phyloP scores from a whole-genome alignment of 768 basidiomycete species.

The Hemileccinum impolitum region DNA sequence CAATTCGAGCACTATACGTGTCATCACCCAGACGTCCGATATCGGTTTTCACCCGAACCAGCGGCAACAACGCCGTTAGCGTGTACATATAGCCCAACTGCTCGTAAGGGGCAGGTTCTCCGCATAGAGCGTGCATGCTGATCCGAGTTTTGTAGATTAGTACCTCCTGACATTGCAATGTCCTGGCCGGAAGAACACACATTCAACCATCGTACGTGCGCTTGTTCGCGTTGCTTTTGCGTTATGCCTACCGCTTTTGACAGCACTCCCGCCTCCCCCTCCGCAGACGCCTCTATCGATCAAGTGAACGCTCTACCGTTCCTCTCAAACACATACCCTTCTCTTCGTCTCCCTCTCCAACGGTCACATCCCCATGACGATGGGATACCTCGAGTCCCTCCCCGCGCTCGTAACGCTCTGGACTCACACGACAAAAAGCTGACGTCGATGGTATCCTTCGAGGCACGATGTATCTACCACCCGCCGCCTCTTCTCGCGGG shows the following conservation, averaged over 20 bases:
- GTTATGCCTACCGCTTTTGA: neutral
- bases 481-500: slow-evolving; percentile 31
- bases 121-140: neutral
- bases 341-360: slow-evolving; percentile 60
- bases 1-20: slow-evolving; percentile 49
- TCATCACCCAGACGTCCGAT: slow-evolving; percentile 46
- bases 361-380: slow-evolving; percentile 41
- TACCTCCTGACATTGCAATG: slow-evolving; percentile 55
- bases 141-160: slow-evolving; percentile 5
- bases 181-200: slow-evolving; percentile 45
- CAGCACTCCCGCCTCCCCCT: slow-evolving; percentile 37
- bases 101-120: slow-evolving; percentile 34
- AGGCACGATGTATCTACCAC: slow-evolving; percentile 54
- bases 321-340: slow-evolving; percentile 71
- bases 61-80: slow-evolving; percentile 34
- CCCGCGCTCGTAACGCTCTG: slow-evolving; percentile 92
- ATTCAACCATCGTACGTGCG: slow-evolving; percentile 62
- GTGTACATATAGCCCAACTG: slow-evolving; percentile 48
- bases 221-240: neutral
- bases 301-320: slow-evolving; percentile 69
- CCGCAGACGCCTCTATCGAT: slow-evolving; percentile 53
- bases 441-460: slow-evolving; percentile 43
- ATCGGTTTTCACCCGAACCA: slow-evolving; percentile 54
- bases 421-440: slow-evolving; percentile 70
- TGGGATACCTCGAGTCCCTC: slow-evolving; percentile 83